Base-by-base conservation (phyloP, 1,284 basidiomycete species). In the Porphyrellus sp. region DNA sequence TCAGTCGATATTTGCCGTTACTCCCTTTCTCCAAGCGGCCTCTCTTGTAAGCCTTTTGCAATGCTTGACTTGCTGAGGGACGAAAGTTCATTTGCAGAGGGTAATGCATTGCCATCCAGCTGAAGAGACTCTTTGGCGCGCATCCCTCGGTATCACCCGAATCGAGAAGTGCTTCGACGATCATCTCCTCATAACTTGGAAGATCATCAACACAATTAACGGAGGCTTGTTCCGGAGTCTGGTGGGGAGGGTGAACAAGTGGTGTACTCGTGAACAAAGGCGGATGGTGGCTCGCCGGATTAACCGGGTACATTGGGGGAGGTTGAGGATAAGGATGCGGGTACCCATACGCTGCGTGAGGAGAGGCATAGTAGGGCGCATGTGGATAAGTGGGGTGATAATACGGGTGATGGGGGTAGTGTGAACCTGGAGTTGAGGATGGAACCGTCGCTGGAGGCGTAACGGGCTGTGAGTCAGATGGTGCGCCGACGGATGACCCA, bases 111-210 rank as follows among this genome's bases (percentile, higher is more conserved):
- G 83, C 82, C 85, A 91, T 91, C 85, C 86, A 89, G 8, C 79
- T 74, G 66, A 89, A 91, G 28, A 91, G 64, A 58, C 83, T 82
- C 63, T 89, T 91, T n/a, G 89, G 89, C 8, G 83, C 83, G 44
- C 79, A 79, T 15, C 89, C 89, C 41, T 89, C 85, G 6, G 80
- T 74, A 52, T 89, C 85, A 11, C 69, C 74, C 41, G 78, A 76
- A 51, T 83, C 85, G 24, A 72, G 65, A 21, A 91, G 72, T 0
- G 88, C 88, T 63, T 89, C 85, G 8, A 86, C 87, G 31, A 91
- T 86, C 89, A 91, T 91, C 58, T 91, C 88, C 61, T 91, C 89
- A 54, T 91, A 91, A 56, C 85, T 88, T 11, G 89, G 89, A 35
- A 91, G 72, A 62, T 89, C 87, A 35, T 89, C 86, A 0, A 71